A percentile compares a stretch with the other conserved stretches of the same genome.
These are phyloP conservation scores for Nepenthes gracilis DNA, from an alignment of 148 eudicot species.

Conservation along the genomic window DNA sequence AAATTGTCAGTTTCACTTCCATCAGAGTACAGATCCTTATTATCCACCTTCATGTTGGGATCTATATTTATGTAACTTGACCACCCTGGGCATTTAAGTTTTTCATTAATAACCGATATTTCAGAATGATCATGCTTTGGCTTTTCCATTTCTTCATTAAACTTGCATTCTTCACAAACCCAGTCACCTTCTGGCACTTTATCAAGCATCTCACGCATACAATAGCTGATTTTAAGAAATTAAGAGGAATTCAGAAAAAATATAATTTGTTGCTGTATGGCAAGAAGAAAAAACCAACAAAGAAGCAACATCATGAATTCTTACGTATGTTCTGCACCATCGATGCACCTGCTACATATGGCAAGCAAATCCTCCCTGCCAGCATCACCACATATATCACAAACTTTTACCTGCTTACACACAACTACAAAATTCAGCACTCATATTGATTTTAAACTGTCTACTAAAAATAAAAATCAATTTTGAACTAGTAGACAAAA, in stretches of 20 bases:
- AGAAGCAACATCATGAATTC: constrained; percentile 12
- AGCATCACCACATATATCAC: constrained; percentile 97
- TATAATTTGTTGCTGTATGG: background rate
- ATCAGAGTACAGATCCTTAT: constrained; percentile 27
- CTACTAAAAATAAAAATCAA: background rate
- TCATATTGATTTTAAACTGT: no score
- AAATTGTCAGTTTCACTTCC: constrained; percentile 18
- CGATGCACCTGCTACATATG: constrained; percentile 74
- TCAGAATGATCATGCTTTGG: constrained; percentile 22
- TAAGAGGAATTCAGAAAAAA: constrained; percentile 5
- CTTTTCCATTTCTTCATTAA: constrained; percentile 28
- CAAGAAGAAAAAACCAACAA: background rate
- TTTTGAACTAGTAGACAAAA: background rate
- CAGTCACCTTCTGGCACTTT: constrained; percentile 89
- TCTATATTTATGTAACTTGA: constrained; percentile 19
- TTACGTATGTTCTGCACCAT: constrained; percentile 99
- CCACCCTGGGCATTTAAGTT: constrained; percentile 28
- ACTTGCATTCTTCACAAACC: constrained; percentile 91
- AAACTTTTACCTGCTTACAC: constrained; percentile 66
- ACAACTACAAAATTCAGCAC: constrained; percentile 2
- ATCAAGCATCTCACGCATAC: constrained; percentile 70
- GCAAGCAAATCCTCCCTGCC: constrained; percentile 75
- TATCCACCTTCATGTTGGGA: constrained; percentile 16
- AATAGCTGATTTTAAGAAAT: constrained; percentile 42
- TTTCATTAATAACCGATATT: constrained; percentile 30